Evolutionary conservation across 73 alveolate species (phyloP).

Genomic region (Paramecium caudatum): DNA sequence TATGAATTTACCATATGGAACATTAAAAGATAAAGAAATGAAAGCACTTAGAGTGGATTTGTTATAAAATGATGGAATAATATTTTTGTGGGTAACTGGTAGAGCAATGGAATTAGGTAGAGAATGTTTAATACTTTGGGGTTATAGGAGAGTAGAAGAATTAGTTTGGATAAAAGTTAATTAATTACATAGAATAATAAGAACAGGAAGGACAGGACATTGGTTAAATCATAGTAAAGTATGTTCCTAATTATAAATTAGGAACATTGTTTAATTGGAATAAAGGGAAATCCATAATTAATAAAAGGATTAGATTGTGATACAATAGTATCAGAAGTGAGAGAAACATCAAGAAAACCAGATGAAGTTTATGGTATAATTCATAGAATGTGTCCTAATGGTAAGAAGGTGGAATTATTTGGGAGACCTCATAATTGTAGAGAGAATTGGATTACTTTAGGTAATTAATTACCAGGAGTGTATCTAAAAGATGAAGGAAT

Average conservation of each 20-base stretch:
- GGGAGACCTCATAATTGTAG: conserved; percentile 96
- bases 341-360: conserved; percentile 98
- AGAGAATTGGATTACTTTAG: conserved; percentile 92
- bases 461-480: conserved; percentile 91
- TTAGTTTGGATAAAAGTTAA: conserved; percentile 98
- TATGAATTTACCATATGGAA: conserved; percentile 98
- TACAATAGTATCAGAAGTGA: conserved; percentile 96
- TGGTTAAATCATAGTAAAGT: conserved; percentile 95
- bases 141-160: conserved; percentile 96
- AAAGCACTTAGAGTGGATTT: conserved; percentile 89
- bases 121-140: conserved; percentile 96
- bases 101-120: conserved; percentile 98
- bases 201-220: conserved; percentile 99
- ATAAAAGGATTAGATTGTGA: conserved; percentile 91
- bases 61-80: conserved; percentile 90
- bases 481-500: conserved; percentile 87
- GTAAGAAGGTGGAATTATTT: conserved; percentile 95
- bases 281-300: conserved; percentile 88
- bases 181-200: conserved; percentile 93
- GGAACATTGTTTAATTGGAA: conserved; percentile 95
- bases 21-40: conserved; percentile 94
- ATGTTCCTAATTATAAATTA: neutral
- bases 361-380: conserved; percentile 97
- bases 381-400: conserved; percentile 94
- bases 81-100: conserved; percentile 99